Evolutionary conservation across 176 grass and related monocot genomes (phyloP), one percentile per base, ranked within the genome.

Genomic region (Ampelocalamus luodianensis): DNA sequence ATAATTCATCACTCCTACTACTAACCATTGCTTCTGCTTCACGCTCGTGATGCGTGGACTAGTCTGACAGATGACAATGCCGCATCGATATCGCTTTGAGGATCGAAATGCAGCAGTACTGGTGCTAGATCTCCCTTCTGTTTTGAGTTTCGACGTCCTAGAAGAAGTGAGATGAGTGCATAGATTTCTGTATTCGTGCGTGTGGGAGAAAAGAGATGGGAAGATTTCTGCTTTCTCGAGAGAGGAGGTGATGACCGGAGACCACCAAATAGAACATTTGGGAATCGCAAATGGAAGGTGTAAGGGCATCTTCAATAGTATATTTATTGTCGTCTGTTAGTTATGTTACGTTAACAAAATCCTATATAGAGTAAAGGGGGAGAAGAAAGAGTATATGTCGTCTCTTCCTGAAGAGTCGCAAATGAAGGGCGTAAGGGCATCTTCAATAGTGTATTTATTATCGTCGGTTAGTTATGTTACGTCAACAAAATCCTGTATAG

Each of bases 11-110:
- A 20, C 70, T 64, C 29, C 46, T 66, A 0, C 65, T 13, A 10
- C 51, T 16, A 65, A 39, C 42, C 15, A 62, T 86, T 17, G 88
- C 83, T 86, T 86, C 72, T 5, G 56, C 69, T 18, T 73, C 83
- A 86, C 79, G 83, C 37, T 44, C 72, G 10, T 69, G 56, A 42
- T 70, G 63, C 42, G 50, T 63, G 55, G 61, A 37, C 71, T 42
- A 37, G 29, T 2, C 82, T 84, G 71, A 66, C 9, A 65, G 1
- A 59, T 51, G 65, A 37, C 83, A 53, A 58, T 45, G 63, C 26
- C 32, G 71, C 69, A 71, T 77, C 51, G 64, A 49, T 45, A 70
- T 40, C 54, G 10, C 9, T 32, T 37, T 43, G 34, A 58, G 39
- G 16, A 23, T 39, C 5, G 22, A 42, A 15, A 58, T 14, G 73